Evolutionary conservation across 345 rosid genomes (phyloP), one percentile per base, ranked within the genome.

Genomic region (Pugionium cornutum): DNA sequence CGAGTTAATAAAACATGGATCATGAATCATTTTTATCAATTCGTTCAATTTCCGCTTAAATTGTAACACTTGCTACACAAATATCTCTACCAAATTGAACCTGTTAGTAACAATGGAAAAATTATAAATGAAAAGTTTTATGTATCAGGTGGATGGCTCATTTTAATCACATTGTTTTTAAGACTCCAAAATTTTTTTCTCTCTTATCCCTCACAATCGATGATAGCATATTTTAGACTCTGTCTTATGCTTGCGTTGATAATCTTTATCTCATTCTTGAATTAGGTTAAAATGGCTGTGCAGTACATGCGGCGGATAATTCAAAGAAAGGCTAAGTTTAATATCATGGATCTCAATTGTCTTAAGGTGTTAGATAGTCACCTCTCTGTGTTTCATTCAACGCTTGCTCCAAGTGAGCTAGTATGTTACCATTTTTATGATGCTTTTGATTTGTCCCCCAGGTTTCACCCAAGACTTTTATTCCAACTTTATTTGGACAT

Each of bases 401-500:
- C 45, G 55, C n/a, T 54, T 11, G 2, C 40, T 56, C 69, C 32
- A n/a, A 64, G 28, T 39, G 49, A 37, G 54, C 26, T 54, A 55
- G 65, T 9, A 26, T 47, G 75, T 27, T 30, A 51, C 67, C 67
- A 52, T 60, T 34, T 43, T 51, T 60, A 32, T 60, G 48, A 72
- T 34, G 28, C 28, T 57, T 57, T 64, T 2, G 5, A 36, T 8
- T 27, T n/a, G 32, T 2, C 11, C 48, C 67, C 6, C 80, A 94
- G 99, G 91, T 86, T 71, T 88, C 99, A 46, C 79, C 90, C 28
- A 84, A 84, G 73, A 83, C 92, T 75, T 94, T 88, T 72, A 92
- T 94, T 76, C 99, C 99, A 28, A 92, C 84, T 68, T 79, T 94
- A 75, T 88, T 86, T 82, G 99, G 99, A 54, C 99, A 94, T 70